Base-by-base conservation (phyloP, 2,329 filamentous ascomycete species). In the Botrytis elliptica region DNA sequence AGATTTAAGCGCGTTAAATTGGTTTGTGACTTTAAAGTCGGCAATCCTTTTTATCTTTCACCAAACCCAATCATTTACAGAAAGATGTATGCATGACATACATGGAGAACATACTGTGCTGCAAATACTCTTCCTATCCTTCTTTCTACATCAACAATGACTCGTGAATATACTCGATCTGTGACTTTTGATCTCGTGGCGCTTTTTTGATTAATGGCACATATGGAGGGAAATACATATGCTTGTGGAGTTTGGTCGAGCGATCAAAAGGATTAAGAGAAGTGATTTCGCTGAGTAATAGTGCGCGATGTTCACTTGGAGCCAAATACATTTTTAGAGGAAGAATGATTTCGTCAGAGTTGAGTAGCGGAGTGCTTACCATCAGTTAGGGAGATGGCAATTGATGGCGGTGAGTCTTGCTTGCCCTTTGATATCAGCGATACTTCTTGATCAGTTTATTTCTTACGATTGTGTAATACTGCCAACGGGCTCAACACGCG, bases 281-380 rank as follows among this genome's bases (percentile, higher is more conserved):
- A 0, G 8, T 7, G 1, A 14, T 38, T 63, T 14, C 22, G 14
- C 14, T 7, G 14, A 16, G 25, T 9, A 1, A 4, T 42, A n/a
- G 2, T n/a, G 25, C 25, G 38, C 1, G 14, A 18, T 14, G 3
- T 40, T 29, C 7, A 62, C n/a, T 36, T 14, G 5, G 6, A 38
- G 4, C 4, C 4, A 25, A 40, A 16, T 22, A 9, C 20, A 12
- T 60, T 38, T 60, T 57, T 33, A 33, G 33, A 0, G 33, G 33
- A 33, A 33, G 3, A 33, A 33, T 33, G 0, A 4, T 33, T 33
- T 33, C 33, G 33, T 33, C 33, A 33, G 33, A 33, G 33, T 12
- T 8, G 5, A 2, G 5, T 9, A 22, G 44, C 9, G 7, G 22
- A 0, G 3, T 22, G 0, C 0, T 3, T 46, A 20, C 10, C 20